These are phyloP conservation scores for Coprinopsis cinerea DNA, from an alignment of 768 basidiomycete genomes.

Conservation along the genomic window DNA sequence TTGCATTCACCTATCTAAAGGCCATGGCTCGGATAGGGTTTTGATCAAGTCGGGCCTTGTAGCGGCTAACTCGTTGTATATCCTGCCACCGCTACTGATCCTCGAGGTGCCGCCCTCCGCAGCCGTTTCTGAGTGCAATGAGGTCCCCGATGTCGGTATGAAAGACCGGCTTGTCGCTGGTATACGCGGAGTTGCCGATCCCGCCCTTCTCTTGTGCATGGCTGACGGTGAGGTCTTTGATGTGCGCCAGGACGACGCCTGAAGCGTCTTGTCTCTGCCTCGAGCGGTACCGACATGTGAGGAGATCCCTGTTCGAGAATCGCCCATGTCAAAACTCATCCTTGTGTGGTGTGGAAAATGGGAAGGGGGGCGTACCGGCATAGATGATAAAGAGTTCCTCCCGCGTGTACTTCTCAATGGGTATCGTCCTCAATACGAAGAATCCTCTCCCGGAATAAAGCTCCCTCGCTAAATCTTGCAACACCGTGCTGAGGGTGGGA, in stretches of 20 bases:
- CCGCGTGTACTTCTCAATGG: conserved; percentile 35
- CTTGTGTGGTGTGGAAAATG: not conserved
- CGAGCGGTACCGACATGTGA: conserved; percentile 40
- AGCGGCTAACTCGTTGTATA: conserved; percentile 42
- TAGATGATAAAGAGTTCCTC: conserved; percentile 37
- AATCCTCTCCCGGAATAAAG: conserved; percentile 42
- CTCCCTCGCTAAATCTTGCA: conserved; percentile 33
- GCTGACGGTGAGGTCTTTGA: conserved; percentile 40
- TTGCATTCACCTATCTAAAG: conserved; percentile 31
- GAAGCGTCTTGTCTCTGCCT: conserved; percentile 39
- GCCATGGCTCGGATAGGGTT: conserved; percentile 37
- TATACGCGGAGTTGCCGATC: conserved; percentile 40
- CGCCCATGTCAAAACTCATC: too few species aligned
- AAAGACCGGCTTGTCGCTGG: conserved; percentile 45
- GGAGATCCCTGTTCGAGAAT: conserved; percentile 29
- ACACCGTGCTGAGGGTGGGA: conserved; percentile 29
- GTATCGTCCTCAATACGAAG: conserved; percentile 42
- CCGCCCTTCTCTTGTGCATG: conserved; percentile 36
- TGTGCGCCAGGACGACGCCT: conserved; percentile 39
- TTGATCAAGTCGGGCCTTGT: conserved; percentile 39
- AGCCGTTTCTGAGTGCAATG: conserved; percentile 36
- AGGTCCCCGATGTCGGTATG: conserved; percentile 43
- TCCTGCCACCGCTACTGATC: conserved; percentile 36
- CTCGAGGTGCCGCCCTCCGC: conserved; percentile 40
- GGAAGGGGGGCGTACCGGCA: conserved; percentile 26